A percentile compares a stretch with the other conserved stretches of the same genome.
Conservation (phyloP, 352 stramenopile species). For the Phytophthora lateralis region DNA sequence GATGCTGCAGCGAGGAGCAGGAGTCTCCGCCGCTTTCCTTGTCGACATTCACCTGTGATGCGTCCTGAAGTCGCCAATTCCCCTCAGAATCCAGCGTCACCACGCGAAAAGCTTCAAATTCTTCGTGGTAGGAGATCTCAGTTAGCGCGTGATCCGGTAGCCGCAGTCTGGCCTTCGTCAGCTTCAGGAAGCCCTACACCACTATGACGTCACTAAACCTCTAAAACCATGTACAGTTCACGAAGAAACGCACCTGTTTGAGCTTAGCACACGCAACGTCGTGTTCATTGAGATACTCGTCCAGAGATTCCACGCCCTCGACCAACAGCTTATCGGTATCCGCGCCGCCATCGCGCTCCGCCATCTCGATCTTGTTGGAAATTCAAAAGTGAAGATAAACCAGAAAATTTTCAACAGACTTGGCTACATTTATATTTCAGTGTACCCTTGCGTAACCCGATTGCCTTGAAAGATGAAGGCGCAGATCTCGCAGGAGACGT, state of each 20-base stretch:
- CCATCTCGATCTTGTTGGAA: slow-evolving; percentile 14
- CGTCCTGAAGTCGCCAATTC: slow-evolving; percentile 29
- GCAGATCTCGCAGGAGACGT: slow-evolving; percentile 91
- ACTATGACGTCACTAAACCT: slow-evolving; percentile 12
- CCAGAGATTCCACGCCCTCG: slow-evolving; percentile 43
- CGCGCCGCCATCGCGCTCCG: slow-evolving; percentile 7
- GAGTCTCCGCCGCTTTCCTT: not conserved
- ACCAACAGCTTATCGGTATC: slow-evolving; percentile 49
- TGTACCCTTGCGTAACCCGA: not conserved
- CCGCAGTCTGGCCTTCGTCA: slow-evolving; percentile 59
- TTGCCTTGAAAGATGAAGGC: slow-evolving; percentile 15
- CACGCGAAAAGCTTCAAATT: slow-evolving; percentile 51
- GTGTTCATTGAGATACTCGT: slow-evolving; percentile 62
- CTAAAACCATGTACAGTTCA: not conserved
- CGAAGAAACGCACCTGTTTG: slow-evolving; percentile 47
- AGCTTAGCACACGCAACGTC: slow-evolving; percentile 50
- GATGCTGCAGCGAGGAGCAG: slow-evolving; percentile 11
- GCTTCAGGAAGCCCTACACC: slow-evolving; percentile 72
- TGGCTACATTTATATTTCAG: not conserved
- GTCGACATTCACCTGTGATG: slow-evolving; percentile 3
- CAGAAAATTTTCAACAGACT: not conserved
- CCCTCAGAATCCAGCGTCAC: slow-evolving; percentile 20
- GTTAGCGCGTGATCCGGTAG: slow-evolving; percentile 55
- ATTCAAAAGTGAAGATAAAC: not conserved
- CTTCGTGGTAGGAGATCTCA: slow-evolving; percentile 68